A percentile compares a stretch with the other conserved stretches of the same genome.
phyloP scores from a whole-genome alignment of 1,139 yeast genomes.

The Candida glucosophila region DNA sequence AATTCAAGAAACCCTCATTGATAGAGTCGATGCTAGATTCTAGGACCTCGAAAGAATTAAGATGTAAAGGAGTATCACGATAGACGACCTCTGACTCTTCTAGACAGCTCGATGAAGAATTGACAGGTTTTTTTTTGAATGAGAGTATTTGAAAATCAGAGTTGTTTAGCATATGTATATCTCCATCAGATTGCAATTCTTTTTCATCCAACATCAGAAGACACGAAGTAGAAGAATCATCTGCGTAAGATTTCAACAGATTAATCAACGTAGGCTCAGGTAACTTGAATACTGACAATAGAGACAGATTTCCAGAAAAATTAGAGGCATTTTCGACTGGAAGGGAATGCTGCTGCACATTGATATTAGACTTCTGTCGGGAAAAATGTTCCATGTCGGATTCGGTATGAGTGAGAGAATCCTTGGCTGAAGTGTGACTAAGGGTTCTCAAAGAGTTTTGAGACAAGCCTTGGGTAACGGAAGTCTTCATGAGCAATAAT shows the following conservation, averaged over 20 bases:
- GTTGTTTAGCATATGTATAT: constrained; percentile 23
- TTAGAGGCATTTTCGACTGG: too few relatives aligned
- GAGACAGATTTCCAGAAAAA: too few relatives aligned
- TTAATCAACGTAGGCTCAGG: constrained; percentile 26
- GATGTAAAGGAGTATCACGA: constrained; percentile 14
- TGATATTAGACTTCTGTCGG: too few relatives aligned
- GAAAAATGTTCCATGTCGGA: too few relatives aligned
- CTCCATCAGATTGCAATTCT: constrained; percentile 28
- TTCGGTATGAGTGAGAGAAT: too few relatives aligned
- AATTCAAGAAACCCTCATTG: constrained; percentile 63
- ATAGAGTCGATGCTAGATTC: constrained; percentile 56
- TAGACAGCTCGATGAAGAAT: constrained; percentile 16
- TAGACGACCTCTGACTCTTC: too few relatives aligned
- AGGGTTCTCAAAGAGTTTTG: constrained; percentile 8
- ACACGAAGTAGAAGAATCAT: constrained; percentile 14
- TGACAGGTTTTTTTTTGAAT: constrained; percentile 9
- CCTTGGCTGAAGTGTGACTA: background rate
- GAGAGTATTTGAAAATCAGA: constrained; percentile 16
- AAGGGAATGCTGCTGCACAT: too few relatives aligned
- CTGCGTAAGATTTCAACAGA: constrained; percentile 16
- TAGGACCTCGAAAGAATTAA: constrained; percentile 52
- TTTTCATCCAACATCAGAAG: constrained; percentile 24
- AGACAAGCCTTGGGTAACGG: constrained; percentile 9
- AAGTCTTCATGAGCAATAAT: constrained; percentile 48
- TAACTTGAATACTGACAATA: constrained; percentile 25